phyloP scores from a whole-genome alignment of 805 yeast species.

The Kodamaea kakaduensis region DNA sequence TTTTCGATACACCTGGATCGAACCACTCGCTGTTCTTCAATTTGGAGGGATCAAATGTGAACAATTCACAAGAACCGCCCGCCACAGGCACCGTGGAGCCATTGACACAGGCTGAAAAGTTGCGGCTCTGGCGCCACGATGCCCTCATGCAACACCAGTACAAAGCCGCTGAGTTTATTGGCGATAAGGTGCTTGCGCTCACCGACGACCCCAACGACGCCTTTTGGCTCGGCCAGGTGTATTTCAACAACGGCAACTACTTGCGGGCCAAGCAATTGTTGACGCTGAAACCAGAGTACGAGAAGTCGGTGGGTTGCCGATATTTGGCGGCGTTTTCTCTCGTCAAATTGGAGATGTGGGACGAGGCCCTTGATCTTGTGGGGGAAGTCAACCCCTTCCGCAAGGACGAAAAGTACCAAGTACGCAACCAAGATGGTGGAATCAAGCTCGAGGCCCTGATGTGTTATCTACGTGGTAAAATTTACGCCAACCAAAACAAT shows the following conservation, averaged over 20 bases:
- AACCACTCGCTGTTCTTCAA: conserved; percentile 39
- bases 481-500: conserved; percentile 78
- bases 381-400: conserved; percentile 79
- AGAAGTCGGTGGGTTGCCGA: conserved; percentile 67
- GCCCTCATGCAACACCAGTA: conserved; percentile 91
- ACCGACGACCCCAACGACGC: conserved; percentile 91
- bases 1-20: conserved; percentile 42
- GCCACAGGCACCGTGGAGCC: conserved; percentile 29
- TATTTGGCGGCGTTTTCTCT: conserved; percentile 76
- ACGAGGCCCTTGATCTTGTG: conserved; percentile 81
- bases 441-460: conserved; percentile 82
- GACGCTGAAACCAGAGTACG: conserved; percentile 48
- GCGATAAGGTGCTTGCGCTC: conserved; percentile 81
- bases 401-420: conserved; percentile 37
- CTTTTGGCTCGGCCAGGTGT: conserved; percentile 92
- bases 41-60: conserved; percentile 17
- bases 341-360: conserved; percentile 70
- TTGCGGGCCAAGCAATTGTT: conserved; percentile 74
- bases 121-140: conserved; percentile 90
- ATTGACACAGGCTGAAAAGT: conserved; percentile 74
- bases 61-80: conserved; percentile 7
- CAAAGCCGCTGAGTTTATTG: conserved; percentile 83
- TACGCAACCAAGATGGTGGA: conserved; percentile 68
- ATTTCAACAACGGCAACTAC: conserved; percentile 70
- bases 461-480: conserved; percentile 79